phyloP scores from a whole-genome alignment of 129 eudicot species.

The Rutidosis leptorrhynchoides region DNA sequence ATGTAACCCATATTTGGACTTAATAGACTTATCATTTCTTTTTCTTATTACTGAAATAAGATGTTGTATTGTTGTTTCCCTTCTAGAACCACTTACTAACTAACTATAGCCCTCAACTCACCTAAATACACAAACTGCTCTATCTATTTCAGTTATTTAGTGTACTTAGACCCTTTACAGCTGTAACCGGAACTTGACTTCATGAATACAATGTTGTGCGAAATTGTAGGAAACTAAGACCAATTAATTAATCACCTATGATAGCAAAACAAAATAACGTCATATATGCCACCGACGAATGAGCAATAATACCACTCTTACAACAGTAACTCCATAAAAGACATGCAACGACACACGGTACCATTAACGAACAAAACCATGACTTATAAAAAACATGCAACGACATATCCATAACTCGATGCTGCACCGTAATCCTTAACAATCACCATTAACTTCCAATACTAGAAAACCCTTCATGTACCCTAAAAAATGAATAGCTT shows the following conservation, averaged over 20 bases:
- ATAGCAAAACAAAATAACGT: background rate
- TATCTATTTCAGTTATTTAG: background rate
- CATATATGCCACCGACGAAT: background rate
- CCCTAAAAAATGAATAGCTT: background rate
- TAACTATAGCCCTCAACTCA: slow-evolving; percentile 1
- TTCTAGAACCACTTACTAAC: slow-evolving; percentile 3
- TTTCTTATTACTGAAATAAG: background rate
- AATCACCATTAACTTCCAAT: background rate
- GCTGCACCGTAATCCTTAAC: background rate
- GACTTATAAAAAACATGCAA: too few species aligned
- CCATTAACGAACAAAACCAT: slow-evolving; percentile 7
- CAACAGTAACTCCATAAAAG: slow-evolving; percentile 1
- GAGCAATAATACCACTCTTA: slow-evolving; percentile 3
- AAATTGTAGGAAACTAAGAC: background rate
- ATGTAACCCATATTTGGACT: background rate
- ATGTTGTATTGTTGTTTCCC: background rate
- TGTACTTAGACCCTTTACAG: slow-evolving; percentile 18
- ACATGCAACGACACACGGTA: background rate
- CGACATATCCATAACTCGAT: background rate
- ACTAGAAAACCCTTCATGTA: slow-evolving; percentile 6
- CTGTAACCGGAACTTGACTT: slow-evolving; percentile 16
- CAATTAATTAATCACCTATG: slow-evolving; percentile 12
- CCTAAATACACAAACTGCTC: background rate
- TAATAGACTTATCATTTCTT: background rate
- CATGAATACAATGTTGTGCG: background rate